Evolutionary conservation across 495 filamentous ascomycete genomes (phyloP).

Genomic region (Geopyxis carbonaria): DNA sequence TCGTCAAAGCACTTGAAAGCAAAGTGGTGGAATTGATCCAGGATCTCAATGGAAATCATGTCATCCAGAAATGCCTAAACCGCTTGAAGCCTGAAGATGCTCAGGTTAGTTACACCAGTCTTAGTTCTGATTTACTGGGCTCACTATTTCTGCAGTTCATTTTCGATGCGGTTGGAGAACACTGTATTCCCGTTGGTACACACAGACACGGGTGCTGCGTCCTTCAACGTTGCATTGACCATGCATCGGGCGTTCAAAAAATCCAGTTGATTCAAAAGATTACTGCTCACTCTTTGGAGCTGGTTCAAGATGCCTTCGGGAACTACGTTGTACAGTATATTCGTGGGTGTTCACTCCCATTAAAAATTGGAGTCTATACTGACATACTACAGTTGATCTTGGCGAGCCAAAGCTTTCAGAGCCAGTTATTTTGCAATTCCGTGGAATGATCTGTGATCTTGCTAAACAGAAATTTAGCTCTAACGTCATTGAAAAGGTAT

Average conservation of each 20-base stretch:
- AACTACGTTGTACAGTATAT: conserved; percentile 99
- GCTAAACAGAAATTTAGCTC: conserved; percentile 99
- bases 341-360: conserved; percentile 19
- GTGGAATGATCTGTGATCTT: conserved; percentile 50
- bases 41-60: conserved; percentile 94
- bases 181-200: conserved; percentile 83
- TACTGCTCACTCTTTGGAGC: conserved; percentile 56
- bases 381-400: conserved; percentile 44
- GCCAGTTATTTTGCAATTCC: conserved; percentile 62
- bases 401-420: conserved; percentile 67
- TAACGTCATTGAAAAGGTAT: conserved; percentile 81
- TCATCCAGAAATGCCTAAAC: conserved; percentile 97
- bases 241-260: conserved; percentile 81
- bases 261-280: conserved; percentile 70
- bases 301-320: conserved; percentile 92
- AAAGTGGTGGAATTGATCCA: conserved; percentile 86
- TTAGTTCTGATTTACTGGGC: neutral
- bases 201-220: conserved; percentile 98
- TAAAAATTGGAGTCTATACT: conserved; percentile 3
- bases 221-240: conserved; percentile 92
- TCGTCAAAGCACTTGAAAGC: conserved; percentile 58
- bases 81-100: conserved; percentile 66
- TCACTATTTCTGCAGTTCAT: conserved; percentile 46
- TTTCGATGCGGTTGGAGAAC: conserved; percentile 72
- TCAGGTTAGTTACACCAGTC: conserved; percentile 28